A percentile compares a stretch with the other conserved stretches of the same genome.
These are phyloP conservation scores for Oidium heveae DNA, from an alignment of 2,329 filamentous ascomycete species.

Conservation along the genomic window DNA sequence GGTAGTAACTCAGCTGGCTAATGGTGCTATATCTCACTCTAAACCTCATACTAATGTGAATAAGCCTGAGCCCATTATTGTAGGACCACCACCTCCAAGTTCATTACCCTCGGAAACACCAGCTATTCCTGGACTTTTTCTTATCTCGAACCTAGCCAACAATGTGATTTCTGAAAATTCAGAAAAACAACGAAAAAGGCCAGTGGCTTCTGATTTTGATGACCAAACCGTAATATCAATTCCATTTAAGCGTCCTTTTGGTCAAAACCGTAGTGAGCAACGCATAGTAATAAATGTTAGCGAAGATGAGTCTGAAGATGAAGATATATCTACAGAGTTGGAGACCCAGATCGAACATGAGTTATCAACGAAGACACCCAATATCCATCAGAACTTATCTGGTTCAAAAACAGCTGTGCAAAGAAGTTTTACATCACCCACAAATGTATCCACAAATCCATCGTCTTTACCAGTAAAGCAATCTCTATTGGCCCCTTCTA, in stretches of 20 bases:
- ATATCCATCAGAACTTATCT: conserved; percentile 16
- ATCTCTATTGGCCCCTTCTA: conserved; percentile 10
- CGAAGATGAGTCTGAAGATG: conserved; percentile 37
- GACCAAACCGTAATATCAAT: conserved; percentile 18
- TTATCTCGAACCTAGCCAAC: conserved; percentile 6
- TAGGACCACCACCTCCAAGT: neutral
- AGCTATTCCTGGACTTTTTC: conserved; percentile 11
- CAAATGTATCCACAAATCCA: conserved; percentile 5
- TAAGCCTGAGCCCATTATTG: neutral
- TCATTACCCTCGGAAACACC: neutral
- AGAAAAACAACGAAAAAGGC: conserved; percentile 24
- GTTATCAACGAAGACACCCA: conserved; percentile 9
- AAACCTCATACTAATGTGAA: neutral
- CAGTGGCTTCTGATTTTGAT: conserved; percentile 46
- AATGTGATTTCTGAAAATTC: conserved; percentile 1
- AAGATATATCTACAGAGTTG: conserved; percentile 41
- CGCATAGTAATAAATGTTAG: conserved; percentile 66
- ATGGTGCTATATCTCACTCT: neutral
- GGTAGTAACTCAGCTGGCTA: no score
- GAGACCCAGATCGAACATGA: conserved; percentile 23
- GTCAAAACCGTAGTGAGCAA: conserved; percentile 29
- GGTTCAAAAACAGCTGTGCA: neutral
- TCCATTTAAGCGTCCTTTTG: conserved; percentile 29
- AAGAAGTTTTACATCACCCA: conserved; percentile 10
- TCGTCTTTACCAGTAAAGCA: conserved; percentile 4